A percentile compares a stretch with the other conserved stretches of the same genome.
Conservation (phyloP, 164 flowering plant genomes). For the Nymphaea thermarum region DNA sequence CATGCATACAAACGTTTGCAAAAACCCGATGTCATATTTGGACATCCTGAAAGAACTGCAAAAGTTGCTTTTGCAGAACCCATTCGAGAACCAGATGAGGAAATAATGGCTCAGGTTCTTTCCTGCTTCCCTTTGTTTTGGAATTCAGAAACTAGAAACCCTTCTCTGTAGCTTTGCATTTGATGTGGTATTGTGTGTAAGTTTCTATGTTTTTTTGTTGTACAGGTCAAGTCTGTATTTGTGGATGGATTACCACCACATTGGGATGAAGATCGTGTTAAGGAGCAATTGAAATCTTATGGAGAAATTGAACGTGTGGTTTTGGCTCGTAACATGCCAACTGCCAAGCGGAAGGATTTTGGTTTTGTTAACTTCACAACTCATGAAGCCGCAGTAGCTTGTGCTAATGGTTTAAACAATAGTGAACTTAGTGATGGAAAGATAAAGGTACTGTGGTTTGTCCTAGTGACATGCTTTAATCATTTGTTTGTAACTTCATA, state of each 20-base stretch:
- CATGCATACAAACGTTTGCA: conserved; percentile 72
- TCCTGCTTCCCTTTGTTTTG: too few species aligned
- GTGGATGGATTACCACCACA: conserved; percentile 67
- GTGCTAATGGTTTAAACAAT: conserved; percentile 41
- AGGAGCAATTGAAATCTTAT: conserved; percentile 40
- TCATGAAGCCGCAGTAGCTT: conserved; percentile 63
- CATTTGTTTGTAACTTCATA: background rate
- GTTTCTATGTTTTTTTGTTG: background rate
- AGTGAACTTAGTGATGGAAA: conserved; percentile 44
- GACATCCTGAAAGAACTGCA: conserved; percentile 69
- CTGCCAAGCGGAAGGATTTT: conserved; percentile 79
- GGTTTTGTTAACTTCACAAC: conserved; percentile 67
- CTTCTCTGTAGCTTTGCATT: too few species aligned
- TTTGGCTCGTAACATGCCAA: conserved; percentile 71
- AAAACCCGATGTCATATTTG: conserved; percentile 67
- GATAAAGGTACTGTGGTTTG: conserved; percentile 33
- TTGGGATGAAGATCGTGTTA: conserved; percentile 66
- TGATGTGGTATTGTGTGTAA: too few species aligned
- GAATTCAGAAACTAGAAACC: too few species aligned
- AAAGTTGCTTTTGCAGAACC: conserved; percentile 90
- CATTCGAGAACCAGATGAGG: conserved; percentile 66
- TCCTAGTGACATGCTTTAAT: background rate
- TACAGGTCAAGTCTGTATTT: conserved; percentile 57
- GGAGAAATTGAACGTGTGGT: conserved; percentile 54
- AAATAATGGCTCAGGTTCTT: conserved; percentile 48